phyloP scores from a whole-genome alignment of 225 moss, liverwort and hornwort species.

The Marchantia paleacea region DNA sequence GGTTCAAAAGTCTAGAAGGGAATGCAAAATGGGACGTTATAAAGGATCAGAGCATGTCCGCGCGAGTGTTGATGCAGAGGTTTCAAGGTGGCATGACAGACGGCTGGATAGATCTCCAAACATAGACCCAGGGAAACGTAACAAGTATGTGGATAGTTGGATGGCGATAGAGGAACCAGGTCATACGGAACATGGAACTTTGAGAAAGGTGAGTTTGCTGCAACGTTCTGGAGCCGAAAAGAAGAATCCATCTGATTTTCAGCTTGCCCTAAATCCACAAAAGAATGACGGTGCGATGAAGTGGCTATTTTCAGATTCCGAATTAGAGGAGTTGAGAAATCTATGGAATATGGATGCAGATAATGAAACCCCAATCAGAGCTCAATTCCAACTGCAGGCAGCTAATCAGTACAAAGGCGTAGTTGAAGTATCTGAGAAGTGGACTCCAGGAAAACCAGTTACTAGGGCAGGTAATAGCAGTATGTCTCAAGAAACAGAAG shows the following conservation, averaged over 20 bases:
- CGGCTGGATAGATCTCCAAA: not conserved
- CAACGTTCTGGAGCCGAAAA: not conserved
- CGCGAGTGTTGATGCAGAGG: not conserved
- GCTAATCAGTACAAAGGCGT: not conserved
- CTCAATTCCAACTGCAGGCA: not conserved
- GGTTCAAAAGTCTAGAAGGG: not conserved
- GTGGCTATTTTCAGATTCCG: slow-evolving; percentile 1
- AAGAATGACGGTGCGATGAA: not conserved
- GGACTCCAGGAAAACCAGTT: not conserved
- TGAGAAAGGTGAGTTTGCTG: not conserved
- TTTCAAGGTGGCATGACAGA: not conserved
- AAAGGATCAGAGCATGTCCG: not conserved
- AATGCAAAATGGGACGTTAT: not conserved
- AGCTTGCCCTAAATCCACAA: not conserved
- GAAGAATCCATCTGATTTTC: not conserved
- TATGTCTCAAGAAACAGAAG: not conserved
- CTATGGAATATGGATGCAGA: slow-evolving; percentile 5
- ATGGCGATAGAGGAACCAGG: too few species aligned
- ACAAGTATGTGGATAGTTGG: not conserved
- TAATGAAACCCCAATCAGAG: not conserved
- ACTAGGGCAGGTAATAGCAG: not conserved
- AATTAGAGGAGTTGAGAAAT: not conserved
- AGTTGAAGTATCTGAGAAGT: not conserved
- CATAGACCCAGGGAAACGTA: not conserved
- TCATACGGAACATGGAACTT: not conserved